phyloP scores from a whole-genome alignment of 805 yeast species.

The Yarrowia deformans region DNA sequence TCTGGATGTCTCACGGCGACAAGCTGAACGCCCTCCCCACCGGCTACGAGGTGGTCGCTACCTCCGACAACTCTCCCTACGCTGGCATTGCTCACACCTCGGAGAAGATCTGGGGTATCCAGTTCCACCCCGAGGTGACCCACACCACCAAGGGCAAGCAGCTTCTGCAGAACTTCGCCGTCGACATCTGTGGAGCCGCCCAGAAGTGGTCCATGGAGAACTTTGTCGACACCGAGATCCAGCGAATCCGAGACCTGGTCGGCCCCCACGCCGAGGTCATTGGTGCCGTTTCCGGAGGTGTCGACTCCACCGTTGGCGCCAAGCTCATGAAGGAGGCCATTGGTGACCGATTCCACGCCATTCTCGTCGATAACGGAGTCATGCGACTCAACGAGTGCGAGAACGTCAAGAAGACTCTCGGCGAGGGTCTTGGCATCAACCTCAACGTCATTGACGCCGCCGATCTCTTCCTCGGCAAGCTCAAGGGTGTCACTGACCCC shows the following conservation, averaged over 20 bases:
- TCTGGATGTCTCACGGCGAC: slow-evolving; percentile 99
- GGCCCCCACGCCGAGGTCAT: slow-evolving; percentile 99
- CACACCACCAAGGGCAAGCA: slow-evolving; percentile 92
- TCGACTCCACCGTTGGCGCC: slow-evolving; percentile 98
- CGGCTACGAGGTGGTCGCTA: slow-evolving; percentile 88
- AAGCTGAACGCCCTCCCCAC: slow-evolving; percentile 88
- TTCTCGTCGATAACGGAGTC: slow-evolving; percentile 96
- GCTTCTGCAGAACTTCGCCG: slow-evolving; percentile 90
- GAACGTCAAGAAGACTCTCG: slow-evolving; percentile 84
- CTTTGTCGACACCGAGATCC: slow-evolving; percentile 95
- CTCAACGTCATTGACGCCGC: slow-evolving; percentile 93
- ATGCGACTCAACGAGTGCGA: slow-evolving; percentile 94
- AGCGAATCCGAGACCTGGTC: slow-evolving; percentile 86
- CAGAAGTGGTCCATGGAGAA: slow-evolving; percentile 98
- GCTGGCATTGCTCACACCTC: slow-evolving; percentile 86
- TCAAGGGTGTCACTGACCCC: slow-evolving; percentile 96
- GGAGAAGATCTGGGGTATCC: slow-evolving; percentile 87
- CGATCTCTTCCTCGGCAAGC: slow-evolving; percentile 82
- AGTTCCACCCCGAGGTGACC: slow-evolving; percentile 99
- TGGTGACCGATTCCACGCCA: slow-evolving; percentile 98
- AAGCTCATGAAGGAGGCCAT: slow-evolving; percentile 97
- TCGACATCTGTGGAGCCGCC: slow-evolving; percentile 81
- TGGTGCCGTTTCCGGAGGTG: slow-evolving; percentile 99
- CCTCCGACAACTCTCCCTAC: slow-evolving; percentile 92
- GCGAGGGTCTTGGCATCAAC: slow-evolving; percentile 93